A percentile compares a stretch with the other conserved stretches of the same genome.
Conservation (phyloP, 805 yeast species). For the Ogataea ganodermae region DNA sequence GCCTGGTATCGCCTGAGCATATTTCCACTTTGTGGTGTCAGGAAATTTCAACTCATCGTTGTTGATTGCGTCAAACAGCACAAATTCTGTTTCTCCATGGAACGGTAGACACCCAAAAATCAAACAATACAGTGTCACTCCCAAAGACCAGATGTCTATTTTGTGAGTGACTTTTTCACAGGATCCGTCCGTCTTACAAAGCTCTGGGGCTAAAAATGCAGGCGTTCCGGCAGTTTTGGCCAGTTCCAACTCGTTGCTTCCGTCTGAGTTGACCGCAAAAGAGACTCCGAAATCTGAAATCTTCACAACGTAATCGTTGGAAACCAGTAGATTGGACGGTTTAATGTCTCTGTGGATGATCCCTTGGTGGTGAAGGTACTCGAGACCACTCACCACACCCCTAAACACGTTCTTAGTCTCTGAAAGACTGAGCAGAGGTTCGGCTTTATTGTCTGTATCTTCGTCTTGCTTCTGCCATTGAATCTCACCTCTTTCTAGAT, state of each 20-base stretch:
- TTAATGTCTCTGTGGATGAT: conserved; percentile 94
- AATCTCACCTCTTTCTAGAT: conserved; percentile 87
- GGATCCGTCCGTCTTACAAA: conserved; percentile 62
- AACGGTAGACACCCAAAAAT: conserved; percentile 89
- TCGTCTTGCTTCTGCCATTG: conserved; percentile 63
- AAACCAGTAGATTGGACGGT: conserved; percentile 85
- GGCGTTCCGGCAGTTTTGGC: conserved; percentile 98
- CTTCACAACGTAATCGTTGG: conserved; percentile 72
- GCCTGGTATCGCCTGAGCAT: conserved; percentile 23
- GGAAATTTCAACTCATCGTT: conserved; percentile 64
- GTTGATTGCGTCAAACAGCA: conserved; percentile 79
- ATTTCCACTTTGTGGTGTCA: conserved; percentile 31
- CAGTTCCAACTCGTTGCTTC: conserved; percentile 69
- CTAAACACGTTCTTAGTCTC: conserved; percentile 73
- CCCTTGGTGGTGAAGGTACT: conserved; percentile 86
- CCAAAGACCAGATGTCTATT: conserved; percentile 97
- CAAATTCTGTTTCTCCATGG: conserved; percentile 82
- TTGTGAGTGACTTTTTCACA: conserved; percentile 67
- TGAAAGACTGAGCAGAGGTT: conserved; percentile 67
- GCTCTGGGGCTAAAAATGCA: conserved; percentile 93
- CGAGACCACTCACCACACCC: conserved; percentile 85
- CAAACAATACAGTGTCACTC: conserved; percentile 86
- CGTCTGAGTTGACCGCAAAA: conserved; percentile 56
- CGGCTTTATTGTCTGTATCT: conserved; percentile 30
- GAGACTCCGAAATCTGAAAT: conserved; percentile 98